Evolutionary conservation across 495 filamentous ascomycete genomes (phyloP).

Genomic region (Talaromyces ruber): DNA sequence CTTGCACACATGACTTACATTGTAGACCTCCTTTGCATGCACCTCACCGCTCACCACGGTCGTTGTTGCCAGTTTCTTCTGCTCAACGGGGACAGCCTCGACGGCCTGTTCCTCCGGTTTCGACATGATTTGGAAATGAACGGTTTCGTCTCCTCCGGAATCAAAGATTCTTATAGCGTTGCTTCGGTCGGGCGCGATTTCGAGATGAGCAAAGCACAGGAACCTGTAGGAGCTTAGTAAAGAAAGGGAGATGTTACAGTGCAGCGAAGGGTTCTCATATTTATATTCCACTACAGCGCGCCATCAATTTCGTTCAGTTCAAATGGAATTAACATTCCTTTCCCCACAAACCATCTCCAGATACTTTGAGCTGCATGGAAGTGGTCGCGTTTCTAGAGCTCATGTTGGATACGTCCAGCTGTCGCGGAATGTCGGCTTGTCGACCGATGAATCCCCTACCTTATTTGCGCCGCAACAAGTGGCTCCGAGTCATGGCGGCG

Average conservation of each 20-base stretch:
- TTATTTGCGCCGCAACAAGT: background rate
- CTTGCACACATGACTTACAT: background rate
- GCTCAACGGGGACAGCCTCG: background rate
- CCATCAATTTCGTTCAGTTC: background rate
- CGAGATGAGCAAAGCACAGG: background rate
- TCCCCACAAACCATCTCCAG: conserved; percentile 1
- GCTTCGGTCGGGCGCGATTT: background rate
- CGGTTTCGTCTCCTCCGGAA: background rate
- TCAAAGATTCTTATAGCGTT: background rate
- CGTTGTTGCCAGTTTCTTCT: background rate
- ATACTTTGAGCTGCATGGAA: background rate
- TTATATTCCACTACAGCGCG: background rate
- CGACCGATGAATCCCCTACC: background rate
- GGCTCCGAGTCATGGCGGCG: background rate
- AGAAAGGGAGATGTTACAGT: background rate
- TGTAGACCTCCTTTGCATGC: background rate
- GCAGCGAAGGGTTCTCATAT: background rate
- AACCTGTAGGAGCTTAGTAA: background rate
- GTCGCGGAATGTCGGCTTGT: conserved; percentile 1
- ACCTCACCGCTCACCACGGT: background rate
- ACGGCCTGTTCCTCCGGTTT: conserved; percentile 1
- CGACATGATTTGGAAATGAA: background rate
- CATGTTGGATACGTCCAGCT: background rate
- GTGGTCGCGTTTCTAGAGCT: background rate
- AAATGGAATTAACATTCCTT: background rate